These are phyloP conservation scores for Microcyclospora tardicrescens DNA, from an alignment of 2,329 filamentous ascomycete genomes.

Conservation along the genomic window DNA sequence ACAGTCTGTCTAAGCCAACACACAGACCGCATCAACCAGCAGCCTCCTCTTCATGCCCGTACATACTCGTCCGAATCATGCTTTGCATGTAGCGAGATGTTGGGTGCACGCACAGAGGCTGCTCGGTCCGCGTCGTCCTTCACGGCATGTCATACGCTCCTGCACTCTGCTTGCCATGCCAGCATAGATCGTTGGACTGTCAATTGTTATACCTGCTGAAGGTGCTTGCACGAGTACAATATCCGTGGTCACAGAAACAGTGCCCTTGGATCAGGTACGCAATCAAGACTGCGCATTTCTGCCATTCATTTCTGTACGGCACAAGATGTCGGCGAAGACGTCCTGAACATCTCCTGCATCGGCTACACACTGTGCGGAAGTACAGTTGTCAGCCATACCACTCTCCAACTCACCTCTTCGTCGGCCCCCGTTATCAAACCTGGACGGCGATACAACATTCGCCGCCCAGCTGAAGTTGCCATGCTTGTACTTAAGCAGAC, in stretches of 20 bases:
- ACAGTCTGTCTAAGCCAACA: slow-evolving; percentile 27
- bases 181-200: slow-evolving; percentile 2
- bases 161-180: slow-evolving; percentile 12
- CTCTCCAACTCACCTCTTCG: slow-evolving; percentile 35
- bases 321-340: slow-evolving; percentile 25
- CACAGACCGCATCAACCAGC: slow-evolving; percentile 28
- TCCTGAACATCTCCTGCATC: slow-evolving; percentile 39
- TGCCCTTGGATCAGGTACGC: slow-evolving; percentile 15
- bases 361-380: slow-evolving; percentile 22
- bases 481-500: neutral
- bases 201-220: too few relatives aligned
- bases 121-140: slow-evolving; percentile 19
- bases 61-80: slow-evolving; percentile 47
- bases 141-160: slow-evolving; percentile 20
- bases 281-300: slow-evolving; percentile 4
- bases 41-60: slow-evolving; percentile 22
- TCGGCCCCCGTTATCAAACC: slow-evolving; percentile 2
- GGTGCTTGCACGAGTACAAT: too few relatives aligned
- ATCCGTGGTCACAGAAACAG: neutral
- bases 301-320: neutral
- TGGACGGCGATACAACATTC: too few relatives aligned
- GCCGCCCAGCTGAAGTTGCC: too few relatives aligned
- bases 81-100: slow-evolving; percentile 42
- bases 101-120: slow-evolving; percentile 31
- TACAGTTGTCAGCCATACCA: slow-evolving; percentile 8